phyloP scores from a whole-genome alignment of 768 basidiomycete genomes.

The Phylloporus arenicola region DNA sequence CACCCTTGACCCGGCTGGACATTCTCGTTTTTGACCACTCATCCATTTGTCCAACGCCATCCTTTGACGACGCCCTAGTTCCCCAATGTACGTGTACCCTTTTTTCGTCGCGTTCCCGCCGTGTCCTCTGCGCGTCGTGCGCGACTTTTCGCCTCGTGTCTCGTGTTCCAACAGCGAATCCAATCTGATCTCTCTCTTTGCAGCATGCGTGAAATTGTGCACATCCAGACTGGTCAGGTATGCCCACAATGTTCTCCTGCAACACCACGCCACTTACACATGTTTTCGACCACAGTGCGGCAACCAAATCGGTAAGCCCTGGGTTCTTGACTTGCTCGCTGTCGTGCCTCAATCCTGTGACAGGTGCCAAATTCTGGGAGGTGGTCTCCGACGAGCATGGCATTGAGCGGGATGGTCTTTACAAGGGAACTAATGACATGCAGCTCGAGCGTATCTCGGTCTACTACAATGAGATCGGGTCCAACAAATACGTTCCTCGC shows the following conservation, averaged over 20 bases:
- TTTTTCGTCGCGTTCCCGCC: slow-evolving; percentile 12
- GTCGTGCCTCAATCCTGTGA: slow-evolving; percentile 14
- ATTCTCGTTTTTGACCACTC: slow-evolving; percentile 33
- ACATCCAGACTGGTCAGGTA: slow-evolving; percentile 98
- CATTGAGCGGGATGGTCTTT: slow-evolving; percentile 87
- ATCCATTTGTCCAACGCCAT: slow-evolving; percentile 30
- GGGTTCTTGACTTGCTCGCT: slow-evolving; percentile 12
- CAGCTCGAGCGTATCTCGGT: slow-evolving; percentile 97
- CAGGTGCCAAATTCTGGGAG: slow-evolving; percentile 96
- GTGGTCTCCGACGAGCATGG: slow-evolving; percentile 98
- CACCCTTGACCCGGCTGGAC: slow-evolving; percentile 34
- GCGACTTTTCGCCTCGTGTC: slow-evolving; percentile 11
- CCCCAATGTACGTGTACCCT: slow-evolving; percentile 29
- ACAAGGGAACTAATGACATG: slow-evolving; percentile 90
- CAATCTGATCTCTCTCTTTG: slow-evolving; percentile 26
- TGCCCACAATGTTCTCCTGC: slow-evolving; percentile 17
- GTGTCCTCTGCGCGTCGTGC: slow-evolving; percentile 26
- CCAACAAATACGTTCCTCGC: slow-evolving; percentile 97
- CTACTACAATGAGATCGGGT: slow-evolving; percentile 95
- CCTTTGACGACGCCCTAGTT: slow-evolving; percentile 24
- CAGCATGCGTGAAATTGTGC: slow-evolving; percentile 99
- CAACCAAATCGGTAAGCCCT: slow-evolving; percentile 92
- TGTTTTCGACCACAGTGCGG: slow-evolving; percentile 62
- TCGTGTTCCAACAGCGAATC: neutral
- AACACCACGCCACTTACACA: slow-evolving; percentile 22